Conservation (phyloP, 1,284 basidiomycete genomes). For the Rhodotorula sp. region DNA sequence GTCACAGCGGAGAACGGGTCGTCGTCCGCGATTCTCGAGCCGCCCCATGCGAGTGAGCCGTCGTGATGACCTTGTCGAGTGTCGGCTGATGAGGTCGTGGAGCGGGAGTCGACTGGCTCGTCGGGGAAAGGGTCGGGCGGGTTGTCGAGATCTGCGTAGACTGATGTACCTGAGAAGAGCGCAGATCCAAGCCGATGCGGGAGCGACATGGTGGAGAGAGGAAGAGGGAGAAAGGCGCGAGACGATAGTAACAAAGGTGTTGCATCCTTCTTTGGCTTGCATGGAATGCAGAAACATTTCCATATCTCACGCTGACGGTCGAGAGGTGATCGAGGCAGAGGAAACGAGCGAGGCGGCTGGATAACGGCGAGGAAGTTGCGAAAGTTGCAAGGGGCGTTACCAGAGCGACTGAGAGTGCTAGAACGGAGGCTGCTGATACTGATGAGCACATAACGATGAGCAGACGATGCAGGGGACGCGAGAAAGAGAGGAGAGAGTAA, state of each 20-base stretch:
- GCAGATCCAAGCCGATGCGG: neutral
- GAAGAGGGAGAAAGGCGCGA: neutral
- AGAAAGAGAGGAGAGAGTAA: no score
- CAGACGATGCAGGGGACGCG: no score
- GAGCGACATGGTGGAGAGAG: constrained; percentile 1
- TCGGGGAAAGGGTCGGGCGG: neutral
- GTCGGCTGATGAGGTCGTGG: neutral
- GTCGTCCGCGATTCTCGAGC: neutral
- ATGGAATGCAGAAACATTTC: no score
- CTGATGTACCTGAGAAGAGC: constrained; percentile 13
- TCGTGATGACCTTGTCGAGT: neutral
- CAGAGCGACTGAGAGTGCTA: no score
- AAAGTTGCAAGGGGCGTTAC: no score
- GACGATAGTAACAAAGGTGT: neutral
- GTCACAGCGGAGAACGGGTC: constrained; percentile 8
- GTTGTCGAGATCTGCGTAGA: constrained; percentile 29
- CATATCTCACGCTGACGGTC: no score
- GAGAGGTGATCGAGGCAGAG: no score
- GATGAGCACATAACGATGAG: no score
- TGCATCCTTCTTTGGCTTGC: neutral
- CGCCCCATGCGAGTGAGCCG: neutral
- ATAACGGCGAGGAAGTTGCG: no score
- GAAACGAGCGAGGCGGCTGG: no score
- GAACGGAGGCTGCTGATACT: no score
- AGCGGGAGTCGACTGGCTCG: constrained; percentile 5